Percentiles rank a stretch among this genome's conserved stretches.
These are phyloP conservation scores for Spathaspora passalidarum DNA, from an alignment of 805 yeast genomes.

Conservation along the genomic window DNA sequence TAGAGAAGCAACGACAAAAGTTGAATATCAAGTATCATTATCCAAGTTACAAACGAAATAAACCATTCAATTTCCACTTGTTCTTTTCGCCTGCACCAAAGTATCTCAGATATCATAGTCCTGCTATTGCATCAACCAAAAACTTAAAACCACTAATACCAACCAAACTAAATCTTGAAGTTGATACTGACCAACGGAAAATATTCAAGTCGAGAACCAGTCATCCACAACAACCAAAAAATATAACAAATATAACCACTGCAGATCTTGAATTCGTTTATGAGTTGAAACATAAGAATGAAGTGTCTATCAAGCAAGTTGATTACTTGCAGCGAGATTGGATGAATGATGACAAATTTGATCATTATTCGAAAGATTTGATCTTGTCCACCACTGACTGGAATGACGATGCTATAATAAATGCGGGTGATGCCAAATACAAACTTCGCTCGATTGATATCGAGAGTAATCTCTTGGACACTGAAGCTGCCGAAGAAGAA, in stretches of 20 bases:
- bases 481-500: conserved; percentile 26
- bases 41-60: conserved; percentile 58
- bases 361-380: conserved; percentile 49
- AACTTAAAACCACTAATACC: conserved; percentile 52
- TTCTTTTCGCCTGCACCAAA: conserved; percentile 63
- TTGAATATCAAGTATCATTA: conserved; percentile 46
- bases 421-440: conserved; percentile 34
- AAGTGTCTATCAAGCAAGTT: conserved; percentile 20
- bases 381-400: conserved; percentile 73
- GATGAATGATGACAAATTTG: conserved; percentile 35
- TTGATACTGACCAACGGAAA: conserved; percentile 58
- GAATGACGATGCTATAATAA: conserved; percentile 65
- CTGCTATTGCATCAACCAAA: conserved; percentile 35
- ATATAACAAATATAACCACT: conserved; percentile 20
- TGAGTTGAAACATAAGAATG: conserved; percentile 18
- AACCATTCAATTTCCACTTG: conserved; percentile 60
- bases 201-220: conserved; percentile 38
- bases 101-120: conserved; percentile 50
- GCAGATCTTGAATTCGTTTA: conserved; percentile 31
- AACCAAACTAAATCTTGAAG: conserved; percentile 55
- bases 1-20: conserved; percentile 26
- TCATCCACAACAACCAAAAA: conserved; percentile 4
- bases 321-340: conserved; percentile 32
- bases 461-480: conserved; percentile 13
- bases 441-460: conserved; percentile 6